Conservation (phyloP, 805 yeast species). For the Ogataea allantospora region DNA sequence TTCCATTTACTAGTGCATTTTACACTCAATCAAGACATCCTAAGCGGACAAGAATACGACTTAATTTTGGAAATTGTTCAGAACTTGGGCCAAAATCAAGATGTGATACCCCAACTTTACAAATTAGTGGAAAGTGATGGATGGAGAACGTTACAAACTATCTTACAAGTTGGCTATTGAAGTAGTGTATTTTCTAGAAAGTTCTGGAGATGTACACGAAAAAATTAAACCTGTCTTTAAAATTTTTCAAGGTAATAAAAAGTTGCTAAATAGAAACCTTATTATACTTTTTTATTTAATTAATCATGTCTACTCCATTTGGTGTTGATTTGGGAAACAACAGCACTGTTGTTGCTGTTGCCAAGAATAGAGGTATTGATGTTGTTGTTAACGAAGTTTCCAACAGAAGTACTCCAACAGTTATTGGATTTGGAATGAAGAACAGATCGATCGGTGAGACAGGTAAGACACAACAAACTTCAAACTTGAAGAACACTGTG, state of each 20-base stretch:
- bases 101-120: constrained; percentile 29
- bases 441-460: constrained; percentile 92
- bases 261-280: constrained; percentile 6
- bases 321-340: constrained; percentile 98
- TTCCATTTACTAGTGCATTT: constrained; percentile 74
- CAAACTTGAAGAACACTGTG: constrained; percentile 94
- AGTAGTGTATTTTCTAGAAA: constrained; percentile 17
- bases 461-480: constrained; percentile 94
- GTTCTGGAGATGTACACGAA: constrained; percentile 15
- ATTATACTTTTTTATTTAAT: constrained; percentile 3
- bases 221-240: constrained; percentile 11
- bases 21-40: constrained; percentile 47
- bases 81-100: constrained; percentile 40
- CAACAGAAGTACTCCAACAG: constrained; percentile 89
- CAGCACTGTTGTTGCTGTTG: constrained; percentile 92
- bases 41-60: constrained; percentile 53
- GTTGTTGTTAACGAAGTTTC: constrained; percentile 98
- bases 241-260: constrained; percentile 16
- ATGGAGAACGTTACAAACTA: constrained; percentile 77
- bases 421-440: constrained; percentile 86
- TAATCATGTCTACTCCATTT: constrained; percentile 82
- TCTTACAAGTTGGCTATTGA: constrained; percentile 27
- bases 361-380: constrained; percentile 98
- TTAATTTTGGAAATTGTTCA: constrained; percentile 49
- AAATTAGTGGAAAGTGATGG: constrained; percentile 63